Base-by-base conservation (phyloP, 306 rosid genomes). In the Crotalaria pallida region DNA sequence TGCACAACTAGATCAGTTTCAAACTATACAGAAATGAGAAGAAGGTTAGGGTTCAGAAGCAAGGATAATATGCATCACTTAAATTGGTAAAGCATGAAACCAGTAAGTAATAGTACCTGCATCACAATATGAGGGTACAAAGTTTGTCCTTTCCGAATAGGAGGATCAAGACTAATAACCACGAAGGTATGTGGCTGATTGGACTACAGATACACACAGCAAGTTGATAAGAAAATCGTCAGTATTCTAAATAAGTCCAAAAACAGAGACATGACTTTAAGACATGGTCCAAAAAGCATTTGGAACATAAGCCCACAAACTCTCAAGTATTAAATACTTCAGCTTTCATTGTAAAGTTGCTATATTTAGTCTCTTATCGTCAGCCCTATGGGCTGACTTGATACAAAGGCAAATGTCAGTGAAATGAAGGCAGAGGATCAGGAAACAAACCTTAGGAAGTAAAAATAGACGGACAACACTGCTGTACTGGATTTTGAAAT, bases 101-200 rank as follows among this genome's bases (percentile, higher is more conserved):
- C 66, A 77, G 74, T 12, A 18, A 50, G 49, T 21, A 45, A 73
- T 4, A 19, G 16, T 85, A 94, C 99, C 99, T 95, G 99, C 91
- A 95, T 85, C 49, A 95, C 99, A 73, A 95, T 91, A 79, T 95
- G 99, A 7, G 97, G 99, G 71, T 95, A 95, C 82, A 91, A 81
- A 67, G 99, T 95, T 80, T 95, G 97, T 33, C 97, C 99, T 75
- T 95, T 95, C 66, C 99, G 99, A 78, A 95, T 95, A 34, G 99
- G 99, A 1, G 99, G 99, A 62, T 95, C 97, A 73, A 95, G 96
- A 82, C 92, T 87, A 76, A 95, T 86, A 65, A 95, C 67, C 27
- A 95, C 99, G 13, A 91, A 91, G 47, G 97, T 91, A 77, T 89
- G 96, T 31, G 99, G 99, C 85, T 91, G 98, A 84, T 93, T 91